Evolutionary conservation across 148 eudicot genomes (phyloP).

Genomic region (Camellia lanceoleosa): DNA sequence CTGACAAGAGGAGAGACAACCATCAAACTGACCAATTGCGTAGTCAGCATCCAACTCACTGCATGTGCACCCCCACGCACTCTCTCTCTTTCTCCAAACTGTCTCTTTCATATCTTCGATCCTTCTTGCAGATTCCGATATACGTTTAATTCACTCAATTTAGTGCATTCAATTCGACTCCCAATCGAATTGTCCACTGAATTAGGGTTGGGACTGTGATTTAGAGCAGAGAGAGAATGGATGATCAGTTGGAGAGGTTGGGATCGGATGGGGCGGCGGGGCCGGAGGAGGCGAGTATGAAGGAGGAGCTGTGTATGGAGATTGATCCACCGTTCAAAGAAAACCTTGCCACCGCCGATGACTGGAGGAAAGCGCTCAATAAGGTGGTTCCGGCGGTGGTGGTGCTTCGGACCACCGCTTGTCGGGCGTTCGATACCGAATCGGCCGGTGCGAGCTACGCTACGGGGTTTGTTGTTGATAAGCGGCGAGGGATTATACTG

Average conservation of each 20-base stretch:
- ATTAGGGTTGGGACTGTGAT: slow-evolving; percentile 6
- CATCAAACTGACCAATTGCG: too few relatives aligned
- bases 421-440: slow-evolving; percentile 92
- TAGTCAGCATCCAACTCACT: too few relatives aligned
- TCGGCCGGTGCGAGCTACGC: slow-evolving; percentile 83
- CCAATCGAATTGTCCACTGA: not conserved
- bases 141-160: not conserved
- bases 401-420: slow-evolving; percentile 83
- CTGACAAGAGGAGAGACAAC: too few relatives aligned
- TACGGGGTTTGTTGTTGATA: slow-evolving; percentile 92
- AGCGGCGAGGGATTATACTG: slow-evolving; percentile 76
- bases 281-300: slow-evolving; percentile 38
- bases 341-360: slow-evolving; percentile 66
- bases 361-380: slow-evolving; percentile 80
- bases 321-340: slow-evolving; percentile 62
- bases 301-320: slow-evolving; percentile 74
- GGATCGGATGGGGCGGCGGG: slow-evolving; percentile 50
- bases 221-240: slow-evolving; percentile 26
- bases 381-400: slow-evolving; percentile 93
- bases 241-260: slow-evolving; percentile 50
- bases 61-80: too few relatives aligned
- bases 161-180: not conserved
- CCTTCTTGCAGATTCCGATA: too few relatives aligned
- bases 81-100: too few relatives aligned
- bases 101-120: too few relatives aligned